Evolutionary conservation across 2,329 filamentous ascomycete species (phyloP).

Genomic region (Aspergillus carbonarius): DNA sequence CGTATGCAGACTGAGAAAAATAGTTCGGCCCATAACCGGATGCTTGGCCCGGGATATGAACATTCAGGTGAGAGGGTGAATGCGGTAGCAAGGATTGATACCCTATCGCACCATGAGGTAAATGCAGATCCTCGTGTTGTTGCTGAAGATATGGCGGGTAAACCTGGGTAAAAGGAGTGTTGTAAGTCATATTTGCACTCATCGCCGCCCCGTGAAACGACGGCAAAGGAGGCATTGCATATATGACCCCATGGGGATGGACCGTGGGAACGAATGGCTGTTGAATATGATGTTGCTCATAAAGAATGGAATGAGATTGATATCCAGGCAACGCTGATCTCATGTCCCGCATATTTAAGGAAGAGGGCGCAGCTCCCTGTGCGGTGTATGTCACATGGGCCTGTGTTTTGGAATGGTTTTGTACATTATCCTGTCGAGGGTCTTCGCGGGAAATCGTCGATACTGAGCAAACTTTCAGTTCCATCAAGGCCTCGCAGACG

Average conservation of each 20-base stretch:
- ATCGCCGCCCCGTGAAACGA: conserved; percentile 20
- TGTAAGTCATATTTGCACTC: conserved; percentile 24
- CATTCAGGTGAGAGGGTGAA: conserved; percentile 19
- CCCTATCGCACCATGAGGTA: conserved; percentile 10
- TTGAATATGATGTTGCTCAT: conserved; percentile 27
- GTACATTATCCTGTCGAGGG: conserved; percentile 19
- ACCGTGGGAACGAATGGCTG: conserved; percentile 26
- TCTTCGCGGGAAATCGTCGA: conserved; percentile 2
- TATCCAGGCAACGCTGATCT: conserved; percentile 29
- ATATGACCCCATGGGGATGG: conserved; percentile 30
- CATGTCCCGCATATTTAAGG: conserved; percentile 33
- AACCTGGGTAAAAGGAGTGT: conserved; percentile 24
- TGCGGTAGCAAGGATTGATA: conserved; percentile 24
- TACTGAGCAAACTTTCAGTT: conserved; percentile 9
- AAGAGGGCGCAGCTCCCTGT: conserved; percentile 22
- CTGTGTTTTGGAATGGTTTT: conserved; percentile 19
- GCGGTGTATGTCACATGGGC: conserved; percentile 17
- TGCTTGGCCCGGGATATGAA: conserved; percentile 19
- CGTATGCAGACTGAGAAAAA: conserved; percentile 27
- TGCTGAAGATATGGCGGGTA: conserved; percentile 32
- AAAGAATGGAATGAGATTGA: conserved; percentile 24
- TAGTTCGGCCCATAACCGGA: conserved; percentile 26
- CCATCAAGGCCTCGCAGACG: background rate
- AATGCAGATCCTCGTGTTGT: conserved; percentile 19
- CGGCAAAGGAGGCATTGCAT: conserved; percentile 30